phyloP scores from a whole-genome alignment of 108 stramenopile genomes.

The Skeletonema costatum region DNA sequence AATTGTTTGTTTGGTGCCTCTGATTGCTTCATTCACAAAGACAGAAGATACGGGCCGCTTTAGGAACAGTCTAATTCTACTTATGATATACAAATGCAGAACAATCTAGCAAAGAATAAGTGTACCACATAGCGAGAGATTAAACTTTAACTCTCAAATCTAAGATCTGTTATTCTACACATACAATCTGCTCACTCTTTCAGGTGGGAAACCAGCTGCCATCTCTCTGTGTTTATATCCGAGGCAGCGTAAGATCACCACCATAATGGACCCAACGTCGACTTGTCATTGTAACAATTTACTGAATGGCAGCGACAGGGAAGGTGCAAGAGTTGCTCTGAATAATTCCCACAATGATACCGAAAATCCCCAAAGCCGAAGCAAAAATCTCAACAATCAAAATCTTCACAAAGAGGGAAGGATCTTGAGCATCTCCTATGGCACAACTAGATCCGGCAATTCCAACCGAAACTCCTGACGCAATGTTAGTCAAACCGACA shows the following conservation, averaged over 20 bases:
- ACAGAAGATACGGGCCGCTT: too few relatives aligned
- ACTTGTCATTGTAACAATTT: background rate
- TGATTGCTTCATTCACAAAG: too few relatives aligned
- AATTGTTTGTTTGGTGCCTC: too few relatives aligned
- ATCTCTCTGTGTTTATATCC: background rate
- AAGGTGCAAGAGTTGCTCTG: slow-evolving; percentile 96
- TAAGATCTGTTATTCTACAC: slow-evolving; percentile 1
- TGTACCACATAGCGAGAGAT: background rate
- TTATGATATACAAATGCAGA: background rate
- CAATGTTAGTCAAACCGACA: slow-evolving; percentile 98
- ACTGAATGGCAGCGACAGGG: slow-evolving; percentile 71
- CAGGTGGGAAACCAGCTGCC: background rate
- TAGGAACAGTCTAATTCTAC: too few relatives aligned
- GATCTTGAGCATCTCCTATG: slow-evolving; percentile 98
- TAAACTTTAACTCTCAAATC: background rate
- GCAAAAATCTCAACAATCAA: slow-evolving; percentile 99
- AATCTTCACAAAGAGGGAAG: slow-evolving; percentile 98
- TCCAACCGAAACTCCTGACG: slow-evolving; percentile 95
- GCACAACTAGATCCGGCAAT: slow-evolving; percentile 97
- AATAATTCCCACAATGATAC: slow-evolving; percentile 99
- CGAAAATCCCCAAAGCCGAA: slow-evolving; percentile 98
- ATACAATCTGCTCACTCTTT: background rate
- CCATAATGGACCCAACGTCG: background rate
- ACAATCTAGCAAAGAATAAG: background rate
- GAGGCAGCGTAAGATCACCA: background rate